Percentiles rank a stretch among this genome's conserved stretches.
phyloP scores from a whole-genome alignment of 371 early-diverging fungal genomes.

The Syncephalastrum racemosum region DNA sequence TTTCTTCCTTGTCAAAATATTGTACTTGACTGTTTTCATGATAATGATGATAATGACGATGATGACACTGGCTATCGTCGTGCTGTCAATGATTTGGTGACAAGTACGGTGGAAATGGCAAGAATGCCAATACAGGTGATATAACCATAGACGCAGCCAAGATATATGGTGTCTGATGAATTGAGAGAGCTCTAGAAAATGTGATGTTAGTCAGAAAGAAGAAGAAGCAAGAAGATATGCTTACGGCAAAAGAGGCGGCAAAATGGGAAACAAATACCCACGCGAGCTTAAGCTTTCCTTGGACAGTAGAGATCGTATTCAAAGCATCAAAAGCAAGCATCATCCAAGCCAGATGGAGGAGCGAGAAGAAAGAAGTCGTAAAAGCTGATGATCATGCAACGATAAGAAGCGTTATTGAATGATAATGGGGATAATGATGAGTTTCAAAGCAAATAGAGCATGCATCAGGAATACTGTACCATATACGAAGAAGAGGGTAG shows the following conservation, averaged over 20 bases:
- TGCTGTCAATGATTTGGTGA: constrained; percentile 29
- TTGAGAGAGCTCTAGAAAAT: constrained; percentile 48
- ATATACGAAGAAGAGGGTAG: constrained; percentile 63
- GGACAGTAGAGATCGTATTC: constrained; percentile 28
- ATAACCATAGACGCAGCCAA: constrained; percentile 56
- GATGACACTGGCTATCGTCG: neutral
- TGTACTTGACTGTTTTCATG: too few species aligned
- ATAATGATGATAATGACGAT: too few species aligned
- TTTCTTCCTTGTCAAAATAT: too few species aligned
- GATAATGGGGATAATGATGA: neutral
- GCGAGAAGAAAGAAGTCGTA: constrained; percentile 66
- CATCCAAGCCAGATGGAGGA: constrained; percentile 74
- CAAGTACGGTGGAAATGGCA: constrained; percentile 33
- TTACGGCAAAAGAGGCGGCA: constrained; percentile 62
- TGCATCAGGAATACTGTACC: constrained; percentile 33
- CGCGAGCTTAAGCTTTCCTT: constrained; percentile 30
- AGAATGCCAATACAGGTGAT: constrained; percentile 44
- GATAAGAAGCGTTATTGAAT: neutral
- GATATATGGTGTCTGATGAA: constrained; percentile 31
- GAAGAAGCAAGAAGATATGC: constrained; percentile 5
- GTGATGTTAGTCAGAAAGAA: constrained; percentile 1
- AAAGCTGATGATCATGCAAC: constrained; percentile 60
- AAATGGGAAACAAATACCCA: constrained; percentile 60
- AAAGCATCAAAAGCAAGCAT: constrained; percentile 68
- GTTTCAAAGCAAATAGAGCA: too few species aligned